phyloP scores from a whole-genome alignment of 768 basidiomycete species.

The Leccinum variicolor region DNA sequence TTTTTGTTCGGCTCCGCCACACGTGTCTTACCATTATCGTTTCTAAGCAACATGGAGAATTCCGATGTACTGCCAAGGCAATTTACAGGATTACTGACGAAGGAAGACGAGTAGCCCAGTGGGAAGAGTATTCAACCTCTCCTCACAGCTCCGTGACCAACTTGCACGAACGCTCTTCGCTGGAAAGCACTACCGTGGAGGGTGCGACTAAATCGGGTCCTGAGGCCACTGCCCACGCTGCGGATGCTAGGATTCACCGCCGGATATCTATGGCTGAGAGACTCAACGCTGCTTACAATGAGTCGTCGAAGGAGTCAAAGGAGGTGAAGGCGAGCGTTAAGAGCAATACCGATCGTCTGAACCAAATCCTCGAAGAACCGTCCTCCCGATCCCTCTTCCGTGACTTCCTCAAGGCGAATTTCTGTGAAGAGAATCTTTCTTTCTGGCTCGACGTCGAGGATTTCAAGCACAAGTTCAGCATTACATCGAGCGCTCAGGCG shows the following conservation, averaged over 20 bases:
- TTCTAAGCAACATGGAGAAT: conserved; percentile 86
- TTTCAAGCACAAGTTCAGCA: conserved; percentile 94
- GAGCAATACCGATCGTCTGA: conserved; percentile 88
- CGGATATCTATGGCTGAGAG: conserved; percentile 77
- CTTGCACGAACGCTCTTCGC: conserved; percentile 58
- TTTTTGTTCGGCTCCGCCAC: neutral
- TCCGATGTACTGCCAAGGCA: conserved; percentile 93
- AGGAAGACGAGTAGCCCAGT: conserved; percentile 80
- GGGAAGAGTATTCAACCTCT: conserved; percentile 61
- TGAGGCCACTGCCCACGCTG: conserved; percentile 30
- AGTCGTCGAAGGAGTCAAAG: conserved; percentile 46
- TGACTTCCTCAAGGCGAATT: conserved; percentile 90
- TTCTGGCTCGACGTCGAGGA: conserved; percentile 98
- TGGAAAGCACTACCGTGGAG: conserved; percentile 38
- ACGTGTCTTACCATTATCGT: conserved; percentile 9
- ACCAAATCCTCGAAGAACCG: conserved; percentile 91
- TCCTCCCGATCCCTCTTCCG: conserved; percentile 87
- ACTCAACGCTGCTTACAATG: conserved; percentile 50
- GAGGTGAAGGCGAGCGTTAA: conserved; percentile 59
- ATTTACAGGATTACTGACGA: conserved; percentile 94
- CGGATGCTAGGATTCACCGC: conserved; percentile 68
- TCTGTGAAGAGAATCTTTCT: conserved; percentile 96
- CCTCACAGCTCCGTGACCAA: conserved; percentile 66
- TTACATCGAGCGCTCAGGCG: conserved; percentile 88
- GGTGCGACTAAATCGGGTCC: conserved; percentile 21